Base-by-base conservation (phyloP, 2,329 filamentous ascomycete species). In the Dactylellina parvicollis region DNA sequence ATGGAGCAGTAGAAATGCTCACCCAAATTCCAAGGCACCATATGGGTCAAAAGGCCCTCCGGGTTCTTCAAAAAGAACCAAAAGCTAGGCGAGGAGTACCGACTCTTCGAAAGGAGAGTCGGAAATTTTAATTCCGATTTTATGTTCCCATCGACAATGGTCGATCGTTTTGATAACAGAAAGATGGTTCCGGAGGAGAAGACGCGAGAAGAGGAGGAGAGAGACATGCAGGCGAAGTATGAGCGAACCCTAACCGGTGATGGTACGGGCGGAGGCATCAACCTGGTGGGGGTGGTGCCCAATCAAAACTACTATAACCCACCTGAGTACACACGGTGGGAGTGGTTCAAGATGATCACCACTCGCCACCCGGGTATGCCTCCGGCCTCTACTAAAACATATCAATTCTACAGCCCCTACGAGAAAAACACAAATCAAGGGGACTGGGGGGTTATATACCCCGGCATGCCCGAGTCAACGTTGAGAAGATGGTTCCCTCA, bases 1-100 rank as follows among this genome's bases (percentile, higher is more conserved):
- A 91, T 91, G 86, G 90, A 94, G 59, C 67, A 72, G 26, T 72
- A 72, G 67, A 72, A 44, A 72, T 28, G 67, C 44, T 72, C 59
- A 20, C 38, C 61, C 44, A 60, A 54, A 46, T 26, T 7, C 16
- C 44, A 24, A 26, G 18, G 34, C 30, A 47, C 42, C 7, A 64
- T 47, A 26, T 47, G 42, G 50, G 18, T 60, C 1, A 54, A 50
- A 20, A 18, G 42, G 12, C 42, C 66, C 8, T 42, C 57, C 20
- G 26, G 20, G 22, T 42, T 70, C 24, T 24, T 36, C 12, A 32
- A 42, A 20, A 70, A 42, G 49, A 55, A 70, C 26, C 54, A 40
- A 28, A 26, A 30, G 22, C 36, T 72, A 5, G 24, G 36, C 2
- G 28, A 64, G 34, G 59, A 65, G 20, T 9, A 12, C 30, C 16